A percentile compares a stretch with the other conserved stretches of the same genome.
Conservation (phyloP, 768 basidiomycete species). For the Polyporus arcularius region DNA sequence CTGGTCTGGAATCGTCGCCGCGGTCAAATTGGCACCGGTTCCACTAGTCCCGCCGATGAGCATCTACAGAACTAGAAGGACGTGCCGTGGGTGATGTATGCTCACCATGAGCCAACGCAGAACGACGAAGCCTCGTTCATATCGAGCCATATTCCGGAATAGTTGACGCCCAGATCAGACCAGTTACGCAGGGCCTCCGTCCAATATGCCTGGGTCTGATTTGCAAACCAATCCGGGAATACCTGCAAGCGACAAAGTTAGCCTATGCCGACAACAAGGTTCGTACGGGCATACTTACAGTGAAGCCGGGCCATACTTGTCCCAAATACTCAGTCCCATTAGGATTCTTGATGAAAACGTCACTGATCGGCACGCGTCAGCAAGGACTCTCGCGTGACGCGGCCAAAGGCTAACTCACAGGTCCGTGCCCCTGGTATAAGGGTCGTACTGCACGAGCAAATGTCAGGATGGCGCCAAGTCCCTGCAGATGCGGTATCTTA, state of each 20-base stretch:
- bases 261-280: background rate
- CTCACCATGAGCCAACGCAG: constrained; percentile 60
- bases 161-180: constrained; percentile 53
- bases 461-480: background rate
- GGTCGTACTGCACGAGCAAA: constrained; percentile 51
- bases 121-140: constrained; percentile 73
- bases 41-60: constrained; percentile 40
- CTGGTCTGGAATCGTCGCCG: constrained; percentile 55
- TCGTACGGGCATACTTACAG: constrained; percentile 40
- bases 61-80: background rate
- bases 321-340: constrained; percentile 74
- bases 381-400: background rate
- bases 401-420: constrained; percentile 40
- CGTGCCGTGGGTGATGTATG: background rate
- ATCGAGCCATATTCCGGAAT: constrained; percentile 68
- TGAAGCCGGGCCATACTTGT: constrained; percentile 78
- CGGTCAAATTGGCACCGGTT: constrained; percentile 50
- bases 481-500: constrained; percentile 11
- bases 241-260: constrained; percentile 35
- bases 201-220: constrained; percentile 59
- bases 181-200: constrained; percentile 59
- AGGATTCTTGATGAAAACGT: constrained; percentile 73
- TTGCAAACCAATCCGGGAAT: constrained; percentile 64
- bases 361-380: constrained; percentile 36
- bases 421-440: constrained; percentile 63